Conservation (phyloP, 805 yeast genomes). For the Wickerhamomyces canadensis region DNA sequence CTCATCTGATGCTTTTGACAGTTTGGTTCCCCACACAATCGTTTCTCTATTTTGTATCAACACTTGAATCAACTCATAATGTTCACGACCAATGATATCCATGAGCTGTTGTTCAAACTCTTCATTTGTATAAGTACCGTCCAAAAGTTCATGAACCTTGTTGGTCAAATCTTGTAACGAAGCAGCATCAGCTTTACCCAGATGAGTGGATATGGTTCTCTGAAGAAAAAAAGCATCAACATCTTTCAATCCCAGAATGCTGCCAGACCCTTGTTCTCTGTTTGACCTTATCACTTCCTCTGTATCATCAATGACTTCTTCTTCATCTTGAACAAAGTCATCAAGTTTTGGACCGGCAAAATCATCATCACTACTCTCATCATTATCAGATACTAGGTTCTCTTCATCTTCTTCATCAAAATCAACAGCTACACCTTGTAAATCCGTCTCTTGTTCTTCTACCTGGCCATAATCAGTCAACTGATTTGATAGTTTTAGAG, state of each 20-base stretch:
- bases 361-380: conserved; percentile 25
- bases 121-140: conserved; percentile 30
- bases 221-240: conserved; percentile 51
- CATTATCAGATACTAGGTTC: conserved; percentile 25
- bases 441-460: conserved; percentile 21
- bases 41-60: conserved; percentile 45
- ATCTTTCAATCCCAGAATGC: conserved; percentile 29
- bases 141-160: conserved; percentile 35
- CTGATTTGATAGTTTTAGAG: conserved; percentile 33
- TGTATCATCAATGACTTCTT: conserved; percentile 16
- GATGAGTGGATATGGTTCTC: conserved; percentile 35
- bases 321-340: conserved; percentile 24
- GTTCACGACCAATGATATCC: conserved; percentile 46
- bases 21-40: conserved; percentile 49
- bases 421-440: conserved; percentile 36
- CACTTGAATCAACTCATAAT: conserved; percentile 41
- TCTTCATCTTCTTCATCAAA: conserved; percentile 41
- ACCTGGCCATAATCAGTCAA: conserved; percentile 44
- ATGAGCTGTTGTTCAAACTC: conserved; percentile 50
- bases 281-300: conserved; percentile 18
- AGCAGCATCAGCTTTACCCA: conserved; percentile 33
- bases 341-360: conserved; percentile 24
- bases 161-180: conserved; percentile 34
- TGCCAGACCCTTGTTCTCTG: conserved; percentile 5
- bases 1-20: conserved; percentile 33